Base-by-base conservation (phyloP, 345 rosid genomes). In the Hypericum androsaemum region DNA sequence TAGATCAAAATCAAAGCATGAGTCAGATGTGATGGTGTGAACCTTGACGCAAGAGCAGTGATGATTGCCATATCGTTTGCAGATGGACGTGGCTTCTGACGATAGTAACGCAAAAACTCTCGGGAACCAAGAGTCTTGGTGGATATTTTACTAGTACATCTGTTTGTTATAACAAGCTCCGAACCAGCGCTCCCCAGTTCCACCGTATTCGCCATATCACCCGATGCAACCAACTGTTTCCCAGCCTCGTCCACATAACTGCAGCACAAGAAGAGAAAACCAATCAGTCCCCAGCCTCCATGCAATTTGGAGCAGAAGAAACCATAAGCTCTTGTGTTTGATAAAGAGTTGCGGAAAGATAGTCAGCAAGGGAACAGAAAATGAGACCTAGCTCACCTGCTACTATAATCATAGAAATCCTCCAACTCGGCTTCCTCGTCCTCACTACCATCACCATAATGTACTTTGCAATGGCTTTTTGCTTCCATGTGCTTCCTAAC, bases 401-500 rank as follows among this genome's bases (percentile, higher is more conserved):
- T 81, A 61, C 77, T 73, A 62, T 88, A 92, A 71, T 92, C 98
- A 56, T 92, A 92, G 57, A 92, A 92, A 50, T 92, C 97, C 67
- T 92, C 95, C 43, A 92, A 70, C 16, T 92, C 97, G 13, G 84
- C 94, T 68, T 88, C 98, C 68, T 88, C 98, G 0, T 88, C 90
- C 17, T 83, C 95, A 52, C 68, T 88, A 10, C 82, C 97, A 65
- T 80, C 87, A 51, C 98, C 98, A 56, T 72, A 92, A 70, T 85
- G 98, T 58, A 92, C 78, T 68, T 77, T 92, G 74, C 97, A 92
- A 65, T 92, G 98, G 56, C 87, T 63, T 71, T 88, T 92, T 22
- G 98, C 97, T 35, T 61, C 82, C 95, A 88, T 88, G 63, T 92
- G 98, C 78, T 88, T 88, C 67, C 98, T 77, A 51, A 92, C 98